Evolutionary conservation across 164 flowering plant species (phyloP).

Genomic region (Kingdonia uniflora): DNA sequence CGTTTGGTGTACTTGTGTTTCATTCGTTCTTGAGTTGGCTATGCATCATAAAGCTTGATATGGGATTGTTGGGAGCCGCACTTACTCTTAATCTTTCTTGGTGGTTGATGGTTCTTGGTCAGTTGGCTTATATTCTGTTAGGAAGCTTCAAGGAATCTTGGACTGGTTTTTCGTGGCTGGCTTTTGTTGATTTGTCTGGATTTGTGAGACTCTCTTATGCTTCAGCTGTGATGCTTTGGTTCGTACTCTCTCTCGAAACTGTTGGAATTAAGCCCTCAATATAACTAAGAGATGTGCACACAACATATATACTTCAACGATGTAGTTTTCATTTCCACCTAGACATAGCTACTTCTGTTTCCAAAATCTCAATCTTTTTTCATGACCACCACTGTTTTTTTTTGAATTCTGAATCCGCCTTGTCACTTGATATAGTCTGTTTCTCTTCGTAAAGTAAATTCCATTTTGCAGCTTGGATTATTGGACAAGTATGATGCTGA

Average conservation of each 20-base stretch:
- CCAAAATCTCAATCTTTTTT: too few species aligned
- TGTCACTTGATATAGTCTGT: not conserved
- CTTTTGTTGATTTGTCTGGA: constrained; percentile 3
- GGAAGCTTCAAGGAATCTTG: not conserved
- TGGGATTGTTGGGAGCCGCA: constrained; percentile 7
- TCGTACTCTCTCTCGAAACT: not conserved
- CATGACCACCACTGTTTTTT: too few species aligned
- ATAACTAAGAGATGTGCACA: too few species aligned
- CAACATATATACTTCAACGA: too few species aligned
- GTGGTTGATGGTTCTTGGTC: constrained; percentile 3
- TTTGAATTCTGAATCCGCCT: not conserved
- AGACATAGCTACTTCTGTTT: too few species aligned
- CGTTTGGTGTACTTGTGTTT: not conserved
- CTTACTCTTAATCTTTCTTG: constrained; percentile 2
- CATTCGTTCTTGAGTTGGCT: constrained; percentile 5
- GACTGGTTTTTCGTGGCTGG: constrained; percentile 7
- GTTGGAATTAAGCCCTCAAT: too few species aligned
- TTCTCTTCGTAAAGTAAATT: too few species aligned
- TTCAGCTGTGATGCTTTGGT: constrained; percentile 10
- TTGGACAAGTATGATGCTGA: constrained; percentile 16
- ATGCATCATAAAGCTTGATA: not conserved
- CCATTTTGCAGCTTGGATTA: constrained; percentile 16
- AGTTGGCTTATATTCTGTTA: not conserved
- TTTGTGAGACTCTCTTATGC: constrained; percentile 7
- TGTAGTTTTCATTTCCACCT: too few species aligned